Evolutionary conservation across 2,329 filamentous ascomycete species (phyloP), one percentile per base, ranked within the genome.

Genomic region (Microdochium trichocladiopsis): DNA sequence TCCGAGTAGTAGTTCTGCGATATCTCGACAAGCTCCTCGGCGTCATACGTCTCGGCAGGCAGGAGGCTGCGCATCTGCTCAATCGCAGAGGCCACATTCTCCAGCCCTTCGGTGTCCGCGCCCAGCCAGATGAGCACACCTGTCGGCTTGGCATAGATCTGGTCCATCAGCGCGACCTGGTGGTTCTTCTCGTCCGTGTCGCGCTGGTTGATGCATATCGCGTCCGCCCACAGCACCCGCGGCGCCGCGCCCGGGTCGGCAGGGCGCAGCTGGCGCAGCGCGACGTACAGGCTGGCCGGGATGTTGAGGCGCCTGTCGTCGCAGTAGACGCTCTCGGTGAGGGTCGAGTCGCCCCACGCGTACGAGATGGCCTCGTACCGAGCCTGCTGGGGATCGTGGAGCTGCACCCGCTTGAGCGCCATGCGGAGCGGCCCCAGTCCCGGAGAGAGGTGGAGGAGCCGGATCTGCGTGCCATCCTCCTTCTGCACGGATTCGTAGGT

Each of bases 161-260:
- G 12, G 23, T 22, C 36, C 56, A 57, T 57, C 47, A 51, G 47
- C 1, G 8, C n/a, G 22, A 57, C 37, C 24, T 57, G 56, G 11
- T 36, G n/a, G 24, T 16, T 18, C 18, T 53, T 54, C 41, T 57
- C 56, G 3, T n/a, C n/a, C 12, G 14, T 36, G 25, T 56, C 50
- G 8, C 28, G 18, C 48, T 57, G 56, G 50, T 57, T 24, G 18
- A 57, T 56, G 50, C 56, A 57, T 11, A 57, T 25, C 11, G 52
- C 51, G 49, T 57, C 55, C 36, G 55, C 50, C 55, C 55, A 57
- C 21, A 56, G 53, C 12, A 45, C 41, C 4, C 41, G 41, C n/a
- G 41, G 41, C 16, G n/a, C 3, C 14, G 18, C 41, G 18, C 6
- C 41, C 12, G 16, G 16, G 18, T 5, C 41, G 41, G 41, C 41